These are phyloP conservation scores for Metschnikowia orientalis DNA, from an alignment of 805 yeast species.

Conservation along the genomic window DNA sequence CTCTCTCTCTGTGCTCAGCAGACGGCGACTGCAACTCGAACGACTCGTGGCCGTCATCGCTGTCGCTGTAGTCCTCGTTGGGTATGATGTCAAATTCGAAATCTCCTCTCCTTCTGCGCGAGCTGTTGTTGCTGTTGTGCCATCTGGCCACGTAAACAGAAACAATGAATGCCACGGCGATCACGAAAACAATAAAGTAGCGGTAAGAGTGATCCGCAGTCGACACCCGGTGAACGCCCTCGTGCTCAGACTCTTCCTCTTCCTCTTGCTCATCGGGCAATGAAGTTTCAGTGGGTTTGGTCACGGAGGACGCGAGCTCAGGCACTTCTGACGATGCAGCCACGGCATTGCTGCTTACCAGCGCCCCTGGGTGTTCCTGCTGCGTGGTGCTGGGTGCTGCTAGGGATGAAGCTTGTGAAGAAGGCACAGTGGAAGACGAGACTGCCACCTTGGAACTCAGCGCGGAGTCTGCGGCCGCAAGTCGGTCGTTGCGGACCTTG, in stretches of 20 bases:
- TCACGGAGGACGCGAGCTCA: slow-evolving; percentile 9
- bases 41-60: slow-evolving; percentile 34
- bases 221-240: slow-evolving; percentile 33
- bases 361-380: background rate
- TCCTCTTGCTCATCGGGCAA: slow-evolving; percentile 3
- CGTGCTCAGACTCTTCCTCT: slow-evolving; percentile 27
- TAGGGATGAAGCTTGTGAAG: background rate
- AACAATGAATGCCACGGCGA: slow-evolving; percentile 50
- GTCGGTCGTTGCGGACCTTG: slow-evolving; percentile 29
- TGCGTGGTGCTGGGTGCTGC: background rate
- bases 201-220: slow-evolving; percentile 49
- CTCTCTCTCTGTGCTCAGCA: slow-evolving; percentile 34
- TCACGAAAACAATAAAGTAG: slow-evolving; percentile 56
- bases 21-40: slow-evolving; percentile 27
- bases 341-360: slow-evolving; percentile 6
- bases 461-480: slow-evolving; percentile 13
- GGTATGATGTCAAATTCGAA: slow-evolving; percentile 76
- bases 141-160: slow-evolving; percentile 43
- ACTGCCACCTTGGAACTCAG: background rate
- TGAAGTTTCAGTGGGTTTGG: background rate
- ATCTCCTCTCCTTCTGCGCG: slow-evolving; percentile 57
- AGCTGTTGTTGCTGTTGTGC: slow-evolving; percentile 37
- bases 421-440: slow-evolving; percentile 1
- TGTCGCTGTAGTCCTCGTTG: slow-evolving; percentile 51
- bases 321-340: slow-evolving; percentile 4